Base-by-base conservation (phyloP, 306 rosid genomes). In the Psophocarpus tetragonolobus region DNA sequence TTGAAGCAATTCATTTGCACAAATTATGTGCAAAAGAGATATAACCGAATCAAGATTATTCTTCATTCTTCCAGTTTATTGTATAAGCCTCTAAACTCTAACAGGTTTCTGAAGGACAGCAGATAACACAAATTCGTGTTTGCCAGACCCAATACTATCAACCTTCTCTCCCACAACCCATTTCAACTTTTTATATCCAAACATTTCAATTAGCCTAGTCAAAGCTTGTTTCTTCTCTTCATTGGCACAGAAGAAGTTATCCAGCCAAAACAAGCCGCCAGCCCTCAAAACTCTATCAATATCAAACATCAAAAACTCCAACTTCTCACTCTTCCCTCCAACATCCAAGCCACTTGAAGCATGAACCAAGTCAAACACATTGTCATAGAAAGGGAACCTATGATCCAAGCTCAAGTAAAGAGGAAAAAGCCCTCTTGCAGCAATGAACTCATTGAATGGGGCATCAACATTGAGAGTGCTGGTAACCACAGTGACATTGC, bases 101-200 rank as follows among this genome's bases (percentile, higher is more conserved):
- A 85, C 85, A 7, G 98, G 93, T 84, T 94, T 94, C 77, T 92
- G 98, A 69, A 94, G 87, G 36, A 94, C 92, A 4, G 98, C 93
- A 47, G 97, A 94, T 64, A 94, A 85, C 73, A 89, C 90, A 32
- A 87, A 83, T 79, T 87, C 90, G 1, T 88, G 65, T 86, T 88
- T 93, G 5, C 89, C 91, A 4, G 91, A 81, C 0, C 87, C 89
- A 58, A 82, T 69, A 44, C 82, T 63, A 47, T 88, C 96, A 4
- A 83, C 85, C 77, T 83, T 91, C 69, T 93, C 96, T 62, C 97
- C 97, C n/a, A 89, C 91, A 60, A 90, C 98, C 98, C 98, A 94
- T 82, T 94, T 94, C 83, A 94, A 88, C 72, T 92, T 94, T 33
- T 90, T 94, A 74, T 90, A 94, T 68, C 97, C 98, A 79, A 92